phyloP scores from a whole-genome alignment of 148 eudicot species.

The Mesembryanthemum crystallinum region DNA sequence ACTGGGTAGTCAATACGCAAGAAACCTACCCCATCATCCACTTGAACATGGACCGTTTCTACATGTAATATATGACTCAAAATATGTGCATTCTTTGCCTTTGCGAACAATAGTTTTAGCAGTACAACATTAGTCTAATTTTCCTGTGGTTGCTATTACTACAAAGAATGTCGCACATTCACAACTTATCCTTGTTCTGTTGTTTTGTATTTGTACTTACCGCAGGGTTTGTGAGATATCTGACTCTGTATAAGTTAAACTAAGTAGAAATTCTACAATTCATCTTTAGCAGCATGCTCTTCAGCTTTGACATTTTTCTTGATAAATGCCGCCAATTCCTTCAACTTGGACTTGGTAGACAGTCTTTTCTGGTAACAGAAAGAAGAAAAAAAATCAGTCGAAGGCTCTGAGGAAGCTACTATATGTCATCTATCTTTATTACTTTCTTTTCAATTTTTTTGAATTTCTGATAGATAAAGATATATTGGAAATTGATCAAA shows the following conservation, averaged over 20 bases:
- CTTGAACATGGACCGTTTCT: neutral
- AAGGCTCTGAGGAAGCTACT: neutral
- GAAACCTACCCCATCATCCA: neutral
- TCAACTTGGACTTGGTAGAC: conserved; percentile 61
- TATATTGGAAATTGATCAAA: neutral
- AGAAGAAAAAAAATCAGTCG: neutral
- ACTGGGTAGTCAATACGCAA: no score
- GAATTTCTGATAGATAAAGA: no score
- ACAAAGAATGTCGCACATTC: conserved; percentile 2
- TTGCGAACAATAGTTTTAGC: neutral
- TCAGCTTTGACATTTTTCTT: conserved; percentile 59
- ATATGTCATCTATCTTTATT: neutral
- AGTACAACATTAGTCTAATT: neutral
- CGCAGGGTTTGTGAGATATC: neutral
- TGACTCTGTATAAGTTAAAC: neutral
- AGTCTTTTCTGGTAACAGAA: conserved; percentile 50
- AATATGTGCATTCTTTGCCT: neutral
- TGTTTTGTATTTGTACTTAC: neutral
- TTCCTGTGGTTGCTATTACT: conserved; percentile 17
- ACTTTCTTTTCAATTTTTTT: neutral
- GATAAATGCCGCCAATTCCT: conserved; percentile 74
- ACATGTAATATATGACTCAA: neutral
- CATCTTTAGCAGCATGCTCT: conserved; percentile 50
- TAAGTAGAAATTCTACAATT: conserved; percentile 44
- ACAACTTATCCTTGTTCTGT: neutral